Conservation (phyloP, 257 asterid genomes). For the Solanum boliviense region DNA sequence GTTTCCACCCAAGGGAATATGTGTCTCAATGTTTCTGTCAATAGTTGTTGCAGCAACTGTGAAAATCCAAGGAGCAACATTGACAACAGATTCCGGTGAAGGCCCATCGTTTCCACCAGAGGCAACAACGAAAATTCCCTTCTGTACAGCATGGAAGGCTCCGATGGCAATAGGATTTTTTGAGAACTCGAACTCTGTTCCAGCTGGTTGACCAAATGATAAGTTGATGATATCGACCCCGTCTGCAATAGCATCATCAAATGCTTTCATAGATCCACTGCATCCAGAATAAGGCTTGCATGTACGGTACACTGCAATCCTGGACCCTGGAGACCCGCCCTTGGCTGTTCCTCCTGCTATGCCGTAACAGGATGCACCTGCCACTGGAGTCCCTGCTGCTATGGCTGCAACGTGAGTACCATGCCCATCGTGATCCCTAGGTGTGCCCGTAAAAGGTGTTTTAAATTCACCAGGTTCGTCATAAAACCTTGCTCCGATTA, state of each 20-base stretch:
- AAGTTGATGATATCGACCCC: slow-evolving; percentile 59
- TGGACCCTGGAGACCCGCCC: slow-evolving; percentile 63
- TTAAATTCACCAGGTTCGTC: not conserved
- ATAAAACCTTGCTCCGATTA: slow-evolving; percentile 74
- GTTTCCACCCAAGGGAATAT: not conserved
- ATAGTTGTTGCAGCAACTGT: slow-evolving; percentile 9
- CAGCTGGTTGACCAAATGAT: slow-evolving; percentile 36
- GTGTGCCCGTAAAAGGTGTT: slow-evolving; percentile 8
- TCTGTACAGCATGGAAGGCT: slow-evolving; percentile 57
- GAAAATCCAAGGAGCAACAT: slow-evolving; percentile 8
- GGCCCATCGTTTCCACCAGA: slow-evolving; percentile 74
- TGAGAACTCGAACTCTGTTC: slow-evolving; percentile 13
- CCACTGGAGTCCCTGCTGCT: slow-evolving; percentile 59
- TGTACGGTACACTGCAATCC: slow-evolving; percentile 71
- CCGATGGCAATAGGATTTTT: slow-evolving; percentile 56
- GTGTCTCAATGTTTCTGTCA: not conserved
- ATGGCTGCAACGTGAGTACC: slow-evolving; percentile 81
- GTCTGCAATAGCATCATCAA: slow-evolving; percentile 64
- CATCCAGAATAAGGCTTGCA: slow-evolving; percentile 36
- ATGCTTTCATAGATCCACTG: slow-evolving; percentile 41
- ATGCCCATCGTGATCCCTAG: slow-evolving; percentile 62
- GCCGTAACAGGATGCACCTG: slow-evolving; percentile 55
- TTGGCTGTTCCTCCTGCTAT: slow-evolving; percentile 60
- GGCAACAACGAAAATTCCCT: slow-evolving; percentile 48
- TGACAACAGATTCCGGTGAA: not conserved